These are phyloP conservation scores for Inga laurina DNA, from an alignment of 306 rosid genomes.

Conservation along the genomic window DNA sequence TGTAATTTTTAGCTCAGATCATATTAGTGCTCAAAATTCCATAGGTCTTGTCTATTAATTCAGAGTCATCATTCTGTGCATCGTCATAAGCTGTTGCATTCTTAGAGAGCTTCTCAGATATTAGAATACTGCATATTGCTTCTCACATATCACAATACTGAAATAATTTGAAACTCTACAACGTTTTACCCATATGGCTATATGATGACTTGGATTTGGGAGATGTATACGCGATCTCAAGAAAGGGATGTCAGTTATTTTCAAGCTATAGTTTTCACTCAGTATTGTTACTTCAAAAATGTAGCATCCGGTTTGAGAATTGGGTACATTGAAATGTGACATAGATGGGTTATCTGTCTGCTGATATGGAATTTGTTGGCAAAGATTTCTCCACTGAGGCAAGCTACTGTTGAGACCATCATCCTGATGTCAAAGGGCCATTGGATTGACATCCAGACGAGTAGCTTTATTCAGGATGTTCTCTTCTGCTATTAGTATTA, in stretches of 20 bases:
- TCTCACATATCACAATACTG: conserved; percentile 8
- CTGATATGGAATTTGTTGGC: conserved; percentile 7
- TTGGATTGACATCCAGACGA: not conserved
- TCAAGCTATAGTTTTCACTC: conserved; percentile 17
- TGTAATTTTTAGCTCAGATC: conserved; percentile 31
- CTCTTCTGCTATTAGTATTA: conserved; percentile 17
- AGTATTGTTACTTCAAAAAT: conserved; percentile 26
- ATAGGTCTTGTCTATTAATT: conserved; percentile 16
- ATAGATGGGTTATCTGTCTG: not conserved
- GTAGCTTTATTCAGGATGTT: not conserved
- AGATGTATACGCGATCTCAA: conserved; percentile 22
- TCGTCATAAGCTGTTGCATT: conserved; percentile 19
- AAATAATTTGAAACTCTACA: conserved; percentile 15
- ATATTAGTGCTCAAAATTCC: conserved; percentile 8
- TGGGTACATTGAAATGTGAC: conserved; percentile 30
- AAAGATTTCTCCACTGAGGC: conserved; percentile 17
- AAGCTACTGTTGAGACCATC: conserved; percentile 13
- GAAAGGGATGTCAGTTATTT: conserved; percentile 21
- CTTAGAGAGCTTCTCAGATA: conserved; percentile 16
- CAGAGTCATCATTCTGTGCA: conserved; percentile 15
- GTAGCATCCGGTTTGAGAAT: conserved; percentile 15
- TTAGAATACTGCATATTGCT: conserved; percentile 16
- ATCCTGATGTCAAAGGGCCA: conserved; percentile 19
- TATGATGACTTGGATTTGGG: conserved; percentile 33
- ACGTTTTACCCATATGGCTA: conserved; percentile 5